Evolutionary conservation across 1,284 basidiomycete species (phyloP).

Genomic region (Leccinum laetum): DNA sequence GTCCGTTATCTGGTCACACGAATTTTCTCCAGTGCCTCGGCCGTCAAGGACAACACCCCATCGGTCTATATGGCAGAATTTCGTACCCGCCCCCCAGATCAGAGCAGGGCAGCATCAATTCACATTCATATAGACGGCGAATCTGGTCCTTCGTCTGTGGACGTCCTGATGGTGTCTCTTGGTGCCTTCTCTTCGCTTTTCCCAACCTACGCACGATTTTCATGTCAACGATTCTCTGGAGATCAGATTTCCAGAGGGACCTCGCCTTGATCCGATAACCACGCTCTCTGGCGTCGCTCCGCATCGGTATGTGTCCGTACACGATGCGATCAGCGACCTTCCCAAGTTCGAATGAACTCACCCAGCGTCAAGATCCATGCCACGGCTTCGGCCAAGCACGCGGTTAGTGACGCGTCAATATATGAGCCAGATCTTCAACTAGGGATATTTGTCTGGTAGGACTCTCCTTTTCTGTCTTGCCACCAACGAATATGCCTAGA

Average conservation of each 20-base stretch:
- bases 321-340: slow-evolving; percentile 70
- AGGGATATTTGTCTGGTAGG: slow-evolving; percentile 36
- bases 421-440: neutral
- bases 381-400: slow-evolving; percentile 70
- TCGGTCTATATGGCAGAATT: slow-evolving; percentile 84
- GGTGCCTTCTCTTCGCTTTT: slow-evolving; percentile 70
- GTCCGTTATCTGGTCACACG: slow-evolving; percentile 38
- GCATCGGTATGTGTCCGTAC: slow-evolving; percentile 54
- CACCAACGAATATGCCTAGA: slow-evolving; percentile 72
- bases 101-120: slow-evolving; percentile 85
- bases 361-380: slow-evolving; percentile 58
- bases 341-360: slow-evolving; percentile 28
- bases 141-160: slow-evolving; percentile 73
- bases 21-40: slow-evolving; percentile 44
- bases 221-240: slow-evolving; percentile 42
- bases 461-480: slow-evolving; percentile 85
- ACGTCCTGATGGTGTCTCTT: slow-evolving; percentile 77
- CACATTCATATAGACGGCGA: slow-evolving; percentile 88
- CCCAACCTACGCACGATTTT: slow-evolving; percentile 69
- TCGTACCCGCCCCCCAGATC: slow-evolving; percentile 69
- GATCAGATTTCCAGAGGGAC: slow-evolving; percentile 46
- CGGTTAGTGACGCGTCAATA: slow-evolving; percentile 39
- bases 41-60: slow-evolving; percentile 65
- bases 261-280: slow-evolving; percentile 45
- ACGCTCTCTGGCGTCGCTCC: slow-evolving; percentile 48